Evolutionary conservation across 2,329 filamentous ascomycete genomes (phyloP).

Genomic region (Fusarium circinatum): DNA sequence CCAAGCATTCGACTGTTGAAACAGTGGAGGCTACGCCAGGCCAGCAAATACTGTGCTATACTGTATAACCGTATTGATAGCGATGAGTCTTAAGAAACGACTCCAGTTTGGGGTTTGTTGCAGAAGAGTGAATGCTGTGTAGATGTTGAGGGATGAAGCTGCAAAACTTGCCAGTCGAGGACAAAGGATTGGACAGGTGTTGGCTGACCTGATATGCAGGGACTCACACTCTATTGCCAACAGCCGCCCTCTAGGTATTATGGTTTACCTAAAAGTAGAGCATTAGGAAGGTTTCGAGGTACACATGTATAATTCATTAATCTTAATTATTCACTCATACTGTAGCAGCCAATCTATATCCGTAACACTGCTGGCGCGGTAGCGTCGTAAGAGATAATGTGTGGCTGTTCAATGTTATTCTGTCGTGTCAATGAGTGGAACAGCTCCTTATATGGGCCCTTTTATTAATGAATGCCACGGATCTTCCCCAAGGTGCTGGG

Average conservation of each 20-base stretch:
- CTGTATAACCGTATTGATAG: not conserved
- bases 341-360: constrained; percentile 30
- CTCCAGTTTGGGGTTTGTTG: not conserved
- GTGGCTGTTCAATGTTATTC: constrained; percentile 7
- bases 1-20: constrained; percentile 23
- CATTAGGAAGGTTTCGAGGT: not conserved
- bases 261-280: not conserved
- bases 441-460: constrained; percentile 7
- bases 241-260: not conserved
- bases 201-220: constrained; percentile 16
- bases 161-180: not conserved
- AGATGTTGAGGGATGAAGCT: not conserved
- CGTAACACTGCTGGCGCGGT: constrained; percentile 23
- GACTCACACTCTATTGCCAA: not conserved
- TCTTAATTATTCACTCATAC: constrained; percentile 20
- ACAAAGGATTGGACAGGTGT: constrained; percentile 1
- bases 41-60: constrained; percentile 11
- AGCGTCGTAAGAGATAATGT: constrained; percentile 25
- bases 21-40: constrained; percentile 19
- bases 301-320: not conserved
- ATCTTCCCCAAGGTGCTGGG: constrained; percentile 7
- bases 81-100: not conserved
- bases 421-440: constrained; percentile 18
- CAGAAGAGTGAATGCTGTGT: not conserved
- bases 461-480: constrained; percentile 4